Evolutionary conservation across 352 stramenopile genomes (phyloP).

Genomic region (Phytophthora fragariaefolia): DNA sequence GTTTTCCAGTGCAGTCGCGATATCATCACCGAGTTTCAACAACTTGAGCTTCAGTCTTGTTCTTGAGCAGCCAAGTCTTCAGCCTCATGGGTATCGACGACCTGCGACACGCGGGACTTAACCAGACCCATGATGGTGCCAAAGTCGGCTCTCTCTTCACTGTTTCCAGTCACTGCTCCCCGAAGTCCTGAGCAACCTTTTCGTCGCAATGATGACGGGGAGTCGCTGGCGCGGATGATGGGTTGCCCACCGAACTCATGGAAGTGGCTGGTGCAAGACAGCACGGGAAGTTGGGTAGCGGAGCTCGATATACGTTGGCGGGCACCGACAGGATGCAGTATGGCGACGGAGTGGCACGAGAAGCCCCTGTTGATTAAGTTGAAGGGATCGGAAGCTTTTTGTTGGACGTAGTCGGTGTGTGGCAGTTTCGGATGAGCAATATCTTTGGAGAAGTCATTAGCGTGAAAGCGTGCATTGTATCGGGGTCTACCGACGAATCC

Average conservation of each 20-base stretch:
- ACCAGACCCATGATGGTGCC: background rate
- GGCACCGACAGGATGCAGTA: slow-evolving; percentile 8
- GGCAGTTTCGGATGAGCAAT: background rate
- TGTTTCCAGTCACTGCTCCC: background rate
- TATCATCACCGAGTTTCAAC: background rate
- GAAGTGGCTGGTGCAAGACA: background rate
- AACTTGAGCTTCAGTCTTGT: background rate
- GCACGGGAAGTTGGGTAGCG: slow-evolving; percentile 9
- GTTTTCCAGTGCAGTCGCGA: background rate
- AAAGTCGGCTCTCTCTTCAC: background rate
- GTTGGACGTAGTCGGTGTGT: slow-evolving; percentile 7
- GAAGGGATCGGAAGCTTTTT: slow-evolving; percentile 12
- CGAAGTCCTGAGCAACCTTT: background rate
- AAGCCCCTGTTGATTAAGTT: slow-evolving; percentile 1
- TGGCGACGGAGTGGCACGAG: background rate
- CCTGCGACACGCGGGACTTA: background rate
- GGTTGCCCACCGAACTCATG: background rate
- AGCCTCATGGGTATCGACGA: background rate
- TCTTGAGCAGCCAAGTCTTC: background rate
- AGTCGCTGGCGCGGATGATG: slow-evolving; percentile 1
- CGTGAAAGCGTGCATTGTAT: background rate
- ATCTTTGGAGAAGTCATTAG: background rate
- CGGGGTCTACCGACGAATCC: background rate
- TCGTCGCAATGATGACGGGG: background rate
- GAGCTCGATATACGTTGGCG: background rate